Percentiles rank a stretch among this genome's conserved stretches.
Evolutionary conservation across 1,284 basidiomycete species (phyloP).

Genomic region (Sparassis latifolia): DNA sequence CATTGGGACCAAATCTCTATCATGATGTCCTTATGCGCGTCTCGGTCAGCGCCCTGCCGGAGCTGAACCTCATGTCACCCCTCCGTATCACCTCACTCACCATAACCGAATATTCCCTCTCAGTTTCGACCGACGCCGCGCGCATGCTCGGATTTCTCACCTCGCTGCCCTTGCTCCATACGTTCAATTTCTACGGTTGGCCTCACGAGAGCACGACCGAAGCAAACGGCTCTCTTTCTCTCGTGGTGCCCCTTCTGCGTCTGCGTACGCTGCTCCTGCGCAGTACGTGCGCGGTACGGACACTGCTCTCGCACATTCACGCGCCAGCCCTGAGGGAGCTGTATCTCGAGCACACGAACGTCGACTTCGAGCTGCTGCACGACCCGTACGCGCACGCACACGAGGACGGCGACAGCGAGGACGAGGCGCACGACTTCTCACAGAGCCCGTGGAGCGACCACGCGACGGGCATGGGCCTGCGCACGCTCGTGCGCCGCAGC

Average conservation of each 20-base stretch:
- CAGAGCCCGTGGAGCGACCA: constrained; percentile 70
- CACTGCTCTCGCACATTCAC: constrained; percentile 53
- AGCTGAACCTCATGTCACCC: constrained; percentile 32
- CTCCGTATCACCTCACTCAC: constrained; percentile 50
- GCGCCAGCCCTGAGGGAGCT: constrained; percentile 52
- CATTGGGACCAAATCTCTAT: neutral
- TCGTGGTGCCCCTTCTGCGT: constrained; percentile 42
- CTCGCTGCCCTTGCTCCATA: constrained; percentile 51
- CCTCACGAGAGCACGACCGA: constrained; percentile 40
- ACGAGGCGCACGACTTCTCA: constrained; percentile 64
- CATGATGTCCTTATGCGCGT: constrained; percentile 21
- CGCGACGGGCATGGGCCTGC: constrained; percentile 72
- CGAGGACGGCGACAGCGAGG: constrained; percentile 62
- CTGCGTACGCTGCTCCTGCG: constrained; percentile 50
- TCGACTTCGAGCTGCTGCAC: constrained; percentile 41
- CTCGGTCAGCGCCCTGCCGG: constrained; percentile 39
- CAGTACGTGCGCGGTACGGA: constrained; percentile 54
- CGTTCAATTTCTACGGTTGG: constrained; percentile 48
- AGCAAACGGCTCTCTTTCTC: constrained; percentile 23
- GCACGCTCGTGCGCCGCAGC: constrained; percentile 49
- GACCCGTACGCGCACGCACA: constrained; percentile 15
- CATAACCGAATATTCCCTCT: constrained; percentile 41
- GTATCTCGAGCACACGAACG: constrained; percentile 58
- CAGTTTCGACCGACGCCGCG: constrained; percentile 30
- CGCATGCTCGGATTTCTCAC: constrained; percentile 53